Evolutionary conservation across 768 basidiomycete species (phyloP), one percentile per base, ranked within the genome.

Genomic region (Cantharellus cinnabarinus): DNA sequence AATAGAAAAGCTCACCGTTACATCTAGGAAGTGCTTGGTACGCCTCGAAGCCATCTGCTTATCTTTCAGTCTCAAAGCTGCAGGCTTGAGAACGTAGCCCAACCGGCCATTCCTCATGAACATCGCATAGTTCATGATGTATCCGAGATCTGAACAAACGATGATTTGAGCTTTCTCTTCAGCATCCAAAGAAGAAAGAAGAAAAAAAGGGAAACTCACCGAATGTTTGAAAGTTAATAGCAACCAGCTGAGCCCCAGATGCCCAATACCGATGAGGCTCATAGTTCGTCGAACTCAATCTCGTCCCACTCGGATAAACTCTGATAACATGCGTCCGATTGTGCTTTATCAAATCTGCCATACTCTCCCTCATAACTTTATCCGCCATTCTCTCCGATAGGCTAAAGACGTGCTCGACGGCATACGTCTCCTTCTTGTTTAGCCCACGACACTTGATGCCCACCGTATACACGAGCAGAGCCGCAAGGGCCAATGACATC

Each of bases 201-300:
- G n/a, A 20, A 4, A 50, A 53, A 42, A 3, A n/a, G 29, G 56
- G 3, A 4, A 0, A 73, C 81, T 59, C 66, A 93, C 90, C 91
- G 63, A 82, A 82, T 0, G 91, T 98, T 70, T 99, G 94, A 90
- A 91, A 98, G 69, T 99, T 99, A 58, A 99, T 76, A 4, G 94
- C 90, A 0, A 91, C 90, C 3, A 97, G 70, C 68, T 97, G 93
- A 7, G 81, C 78, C 0, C 94, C 94, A 2, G 81, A 81, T 0
- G 81, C 79, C 94, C 94, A 99, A 67, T 81, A 91, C 15, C 81
- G 76, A 69, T 90, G 82, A 4, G 93, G 93, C 62, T 85, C 77
- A 65, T 83, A 97, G 66, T 98, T 98, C 34, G 81, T 81, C 63
- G 86, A 90, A 60, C 74, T 82, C 41, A 98, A 74, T 42, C 93